phyloP scores from a whole-genome alignment of 495 filamentous ascomycete genomes.

The Aspergillus bridgeri region DNA sequence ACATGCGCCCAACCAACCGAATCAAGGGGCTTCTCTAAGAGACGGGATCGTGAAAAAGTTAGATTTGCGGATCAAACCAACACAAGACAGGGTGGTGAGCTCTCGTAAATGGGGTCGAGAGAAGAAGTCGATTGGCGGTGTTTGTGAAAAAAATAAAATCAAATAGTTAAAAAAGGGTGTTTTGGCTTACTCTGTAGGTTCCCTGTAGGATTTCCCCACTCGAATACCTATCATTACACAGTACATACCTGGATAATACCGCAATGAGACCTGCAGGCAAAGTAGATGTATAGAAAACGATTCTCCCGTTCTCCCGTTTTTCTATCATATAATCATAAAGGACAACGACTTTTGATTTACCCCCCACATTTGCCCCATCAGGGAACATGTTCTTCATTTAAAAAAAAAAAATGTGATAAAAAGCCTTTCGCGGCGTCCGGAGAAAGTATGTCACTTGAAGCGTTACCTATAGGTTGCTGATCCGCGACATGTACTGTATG shows the following conservation, averaged over 20 bases:
- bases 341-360: not conserved
- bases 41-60: conserved; percentile 20
- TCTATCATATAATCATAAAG: not conserved
- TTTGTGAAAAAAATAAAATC: not conserved
- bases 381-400: not conserved
- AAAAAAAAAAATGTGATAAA: not conserved
- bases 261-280: not conserved
- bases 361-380: not conserved
- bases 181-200: no score
- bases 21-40: conserved; percentile 12
- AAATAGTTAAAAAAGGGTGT: not conserved
- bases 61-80: conserved; percentile 16
- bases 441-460: not conserved
- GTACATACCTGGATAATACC: not conserved
- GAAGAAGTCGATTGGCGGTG: conserved; percentile 2
- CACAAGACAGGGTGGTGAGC: not conserved
- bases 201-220: not conserved
- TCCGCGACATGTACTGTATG: conserved; percentile 4
- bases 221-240: not conserved
- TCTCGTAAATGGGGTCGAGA: not conserved
- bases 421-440: no score
- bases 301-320: not conserved
- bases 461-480: conserved; percentile 8
- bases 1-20: conserved; percentile 13
- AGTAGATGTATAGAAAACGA: not conserved